Evolutionary conservation across 441 rosid species (phyloP), one percentile per base, ranked within the genome.

Genomic region (Mallotus repandus): DNA sequence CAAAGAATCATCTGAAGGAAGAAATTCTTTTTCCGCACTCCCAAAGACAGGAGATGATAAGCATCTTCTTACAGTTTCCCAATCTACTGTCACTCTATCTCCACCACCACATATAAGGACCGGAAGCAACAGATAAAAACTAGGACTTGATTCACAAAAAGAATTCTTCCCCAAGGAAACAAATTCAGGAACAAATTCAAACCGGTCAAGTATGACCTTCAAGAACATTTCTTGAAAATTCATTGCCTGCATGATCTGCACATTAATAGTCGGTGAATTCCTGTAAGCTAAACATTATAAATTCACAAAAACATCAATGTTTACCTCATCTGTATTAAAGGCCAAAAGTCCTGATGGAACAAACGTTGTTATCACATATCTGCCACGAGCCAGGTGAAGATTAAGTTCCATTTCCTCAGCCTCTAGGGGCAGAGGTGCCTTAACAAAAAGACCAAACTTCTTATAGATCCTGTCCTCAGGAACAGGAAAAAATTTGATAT

Each of bases 51-150:
- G 93, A 82, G 99, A 96, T 57, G 90, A 84, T 75, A 96, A 83
- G 81, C 98, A 96, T 79, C 86, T 86, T 72, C 81, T 79, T 68
- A 93, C 54, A 74, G 86, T 80, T 69, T 69, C 70, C 99, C 99
- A 90, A 75, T 96, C 97, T 29, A 93, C 85, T 29, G 55, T 75
- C 80, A 90, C 67, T 56, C 63, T 9, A 63, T 78, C 72, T 81
- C 68, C 85, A 63, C 64, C 50, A 71, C 77, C 81, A 63, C 63
- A 63, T 68, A 80, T 67, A 78, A 75, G 74, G 76, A 91, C 76
- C 12, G 99, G 99, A 80, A 96, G 98, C 83, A 96, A 84, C 73
- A 96, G 86, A 81, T 96, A 96, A 81, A 86, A 88, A 65, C 89
- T 87, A 43, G 91, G 70, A 75, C 82, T 73, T 71, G 86, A 82